A percentile compares a stretch with the other conserved stretches of the same genome.
Evolutionary conservation across 805 yeast species (phyloP).

Genomic region (Huiozyma sinensis): DNA sequence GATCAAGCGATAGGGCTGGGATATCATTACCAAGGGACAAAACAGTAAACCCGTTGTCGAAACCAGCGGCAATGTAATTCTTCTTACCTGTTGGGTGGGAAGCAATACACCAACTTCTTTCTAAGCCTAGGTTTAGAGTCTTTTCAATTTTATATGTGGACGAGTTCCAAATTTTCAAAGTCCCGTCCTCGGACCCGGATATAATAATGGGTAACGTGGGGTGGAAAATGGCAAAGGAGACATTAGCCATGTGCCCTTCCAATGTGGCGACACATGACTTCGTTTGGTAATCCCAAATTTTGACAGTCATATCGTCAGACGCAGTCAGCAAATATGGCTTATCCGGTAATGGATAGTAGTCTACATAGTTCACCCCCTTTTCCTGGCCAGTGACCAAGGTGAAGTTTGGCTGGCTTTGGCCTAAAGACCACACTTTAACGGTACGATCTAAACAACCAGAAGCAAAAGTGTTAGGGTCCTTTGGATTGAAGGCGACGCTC

Average conservation of each 20-base stretch:
- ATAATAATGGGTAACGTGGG: slow-evolving; percentile 92
- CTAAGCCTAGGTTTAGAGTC: slow-evolving; percentile 81
- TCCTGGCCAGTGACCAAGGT: slow-evolving; percentile 84
- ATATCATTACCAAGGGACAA: slow-evolving; percentile 87
- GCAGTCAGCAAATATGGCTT: slow-evolving; percentile 91
- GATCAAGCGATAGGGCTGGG: slow-evolving; percentile 89
- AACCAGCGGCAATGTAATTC: slow-evolving; percentile 81
- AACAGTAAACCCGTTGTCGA: slow-evolving; percentile 88
- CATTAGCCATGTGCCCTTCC: slow-evolving; percentile 90
- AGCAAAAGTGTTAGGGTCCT: slow-evolving; percentile 95
- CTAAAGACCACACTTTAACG: slow-evolving; percentile 92
- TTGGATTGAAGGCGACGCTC: slow-evolving; percentile 92
- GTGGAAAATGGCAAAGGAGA: slow-evolving; percentile 94
- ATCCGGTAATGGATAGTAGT: slow-evolving; percentile 93
- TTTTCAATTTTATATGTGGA: slow-evolving; percentile 90
- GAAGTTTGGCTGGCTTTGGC: slow-evolving; percentile 79
- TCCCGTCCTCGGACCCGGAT: slow-evolving; percentile 95
- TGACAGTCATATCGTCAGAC: slow-evolving; percentile 81
- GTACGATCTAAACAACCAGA: slow-evolving; percentile 94
- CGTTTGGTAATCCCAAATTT: slow-evolving; percentile 95
- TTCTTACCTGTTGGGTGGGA: slow-evolving; percentile 53
- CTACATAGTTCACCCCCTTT: slow-evolving; percentile 92
- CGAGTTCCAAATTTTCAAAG: slow-evolving; percentile 90
- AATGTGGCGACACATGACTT: slow-evolving; percentile 89
- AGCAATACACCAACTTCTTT: slow-evolving; percentile 93